These are phyloP conservation scores for Balakata baccata DNA, from an alignment of 345 rosid genomes.

Conservation along the genomic window DNA sequence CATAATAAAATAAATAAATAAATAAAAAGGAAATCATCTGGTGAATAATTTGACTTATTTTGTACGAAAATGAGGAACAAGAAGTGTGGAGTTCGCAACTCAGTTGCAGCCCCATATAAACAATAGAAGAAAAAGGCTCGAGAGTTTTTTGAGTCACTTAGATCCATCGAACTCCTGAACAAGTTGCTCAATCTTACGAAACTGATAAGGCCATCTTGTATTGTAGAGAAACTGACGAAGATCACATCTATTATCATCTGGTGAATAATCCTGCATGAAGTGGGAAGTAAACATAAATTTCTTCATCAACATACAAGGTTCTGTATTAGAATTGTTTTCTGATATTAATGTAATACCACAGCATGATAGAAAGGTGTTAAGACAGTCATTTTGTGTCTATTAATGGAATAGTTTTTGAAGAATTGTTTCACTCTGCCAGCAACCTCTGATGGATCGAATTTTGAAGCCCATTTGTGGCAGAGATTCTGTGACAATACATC, in stretches of 20 bases:
- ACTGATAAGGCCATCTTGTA: constrained; percentile 79
- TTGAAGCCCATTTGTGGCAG: constrained; percentile 88
- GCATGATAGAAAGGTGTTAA: constrained; percentile 94
- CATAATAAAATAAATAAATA: no score
- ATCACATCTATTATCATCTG: constrained; percentile 90
- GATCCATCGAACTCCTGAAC: constrained; percentile 54
- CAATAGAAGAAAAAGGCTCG: no score
- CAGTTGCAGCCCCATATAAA: no score
- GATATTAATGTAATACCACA: constrained; percentile 54
- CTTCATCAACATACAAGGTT: not conserved
- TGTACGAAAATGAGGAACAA: no score
- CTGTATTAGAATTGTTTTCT: not conserved
- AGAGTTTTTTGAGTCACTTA: not conserved
- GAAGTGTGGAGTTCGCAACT: no score
- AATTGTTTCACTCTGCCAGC: constrained; percentile 90
- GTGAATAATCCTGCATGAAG: constrained; percentile 73
- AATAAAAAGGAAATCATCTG: no score
- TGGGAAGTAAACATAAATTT: not conserved
- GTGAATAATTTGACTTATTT: no score
- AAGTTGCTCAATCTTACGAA: constrained; percentile 76
- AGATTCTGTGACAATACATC: constrained; percentile 56
- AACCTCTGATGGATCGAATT: constrained; percentile 68
- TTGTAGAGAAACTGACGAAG: constrained; percentile 89
- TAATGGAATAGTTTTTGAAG: constrained; percentile 91
- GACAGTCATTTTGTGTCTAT: constrained; percentile 94